Base-by-base conservation (phyloP, 2,329 filamentous ascomycete species). In the Penicillium sp. region DNA sequence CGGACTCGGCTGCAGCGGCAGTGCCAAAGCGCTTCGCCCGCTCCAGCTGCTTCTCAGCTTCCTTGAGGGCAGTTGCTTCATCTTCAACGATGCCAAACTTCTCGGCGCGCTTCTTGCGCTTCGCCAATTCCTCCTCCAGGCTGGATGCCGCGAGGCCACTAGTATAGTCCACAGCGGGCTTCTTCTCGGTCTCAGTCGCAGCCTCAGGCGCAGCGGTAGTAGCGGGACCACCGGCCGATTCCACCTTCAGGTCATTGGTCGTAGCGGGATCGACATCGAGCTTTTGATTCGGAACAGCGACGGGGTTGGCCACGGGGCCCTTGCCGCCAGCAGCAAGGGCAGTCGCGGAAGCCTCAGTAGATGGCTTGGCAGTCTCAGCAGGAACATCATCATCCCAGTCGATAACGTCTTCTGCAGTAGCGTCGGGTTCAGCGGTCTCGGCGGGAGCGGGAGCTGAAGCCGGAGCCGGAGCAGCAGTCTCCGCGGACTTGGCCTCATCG, bases 21-120 rank as follows among this genome's bases (percentile, higher is more conserved):
- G 74, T 72, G 15, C 78, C 78, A 55, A 82, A 82, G 15, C 79
- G 75, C 69, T 82, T 80, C 4, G 80, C 79, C 31, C 80, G 75
- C 59, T 80, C 75, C 17, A 81, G 61, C 14, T 76, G 71, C 69
- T 79, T 81, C 61, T 77, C 71, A 12, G 79, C 76, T 54, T 81
- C 79, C 51, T 72, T 71, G 45, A 75, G 63, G 2, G 72, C 73
- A 14, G 74, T 71, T 55, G 76, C 70, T 1, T 74, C 65, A 22
- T 77, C 76, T 58, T 78, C 75, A n/a, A 74, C 72, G 39, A 78
- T 76, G 20, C 79, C 79, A 63, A 82, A 82, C 59, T 81, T 79
- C 62, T 78, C 79, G 12, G 80, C 80, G 54, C 80, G 79, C 39
- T 77, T 76, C 67, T 80, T 80, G 61, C 80, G 79, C 71, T 81